Percentiles rank a stretch among this genome's conserved stretches.
phyloP scores from a whole-genome alignment of 176 grass and related monocot species.

The Triticum timopheevii region DNA sequence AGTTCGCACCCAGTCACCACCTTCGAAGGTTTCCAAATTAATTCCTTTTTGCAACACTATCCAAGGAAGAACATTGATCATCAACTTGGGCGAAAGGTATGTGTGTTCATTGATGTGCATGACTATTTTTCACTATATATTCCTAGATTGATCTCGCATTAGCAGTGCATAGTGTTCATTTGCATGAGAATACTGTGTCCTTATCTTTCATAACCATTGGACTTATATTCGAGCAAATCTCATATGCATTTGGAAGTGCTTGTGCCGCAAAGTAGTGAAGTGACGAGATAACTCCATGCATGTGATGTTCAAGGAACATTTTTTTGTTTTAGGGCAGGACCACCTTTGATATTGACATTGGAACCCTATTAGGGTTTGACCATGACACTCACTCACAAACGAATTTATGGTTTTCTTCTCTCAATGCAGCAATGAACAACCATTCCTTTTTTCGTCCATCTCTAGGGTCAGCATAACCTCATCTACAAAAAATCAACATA shows the following conservation, averaged over 20 bases:
- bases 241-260: conserved; percentile 6
- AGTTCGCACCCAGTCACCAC: background rate
- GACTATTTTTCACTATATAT: background rate
- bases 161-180: background rate
- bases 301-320: background rate
- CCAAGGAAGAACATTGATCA: background rate
- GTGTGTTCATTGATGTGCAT: background rate
- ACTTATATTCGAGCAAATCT: conserved; percentile 38
- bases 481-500: background rate
- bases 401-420: conserved; percentile 22
- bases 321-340: conserved; percentile 15
- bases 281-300: background rate
- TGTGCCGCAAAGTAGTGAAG: conserved; percentile 1
- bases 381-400: background rate
- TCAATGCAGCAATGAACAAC: conserved; percentile 19
- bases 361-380: conserved; percentile 17
- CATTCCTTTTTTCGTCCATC: conserved; percentile 18
- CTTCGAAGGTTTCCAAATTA: background rate
- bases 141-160: background rate
- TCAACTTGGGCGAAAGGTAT: conserved; percentile 16
- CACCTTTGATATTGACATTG: conserved; percentile 2
- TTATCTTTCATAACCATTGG: conserved; percentile 20
- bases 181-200: background rate
- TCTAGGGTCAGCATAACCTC: conserved; percentile 2
- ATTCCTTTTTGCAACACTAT: background rate